Percentiles rank a stretch among this genome's conserved stretches.
These are phyloP conservation scores for Beta vulgaris DNA, from an alignment of 148 eudicot genomes.

Conservation along the genomic window DNA sequence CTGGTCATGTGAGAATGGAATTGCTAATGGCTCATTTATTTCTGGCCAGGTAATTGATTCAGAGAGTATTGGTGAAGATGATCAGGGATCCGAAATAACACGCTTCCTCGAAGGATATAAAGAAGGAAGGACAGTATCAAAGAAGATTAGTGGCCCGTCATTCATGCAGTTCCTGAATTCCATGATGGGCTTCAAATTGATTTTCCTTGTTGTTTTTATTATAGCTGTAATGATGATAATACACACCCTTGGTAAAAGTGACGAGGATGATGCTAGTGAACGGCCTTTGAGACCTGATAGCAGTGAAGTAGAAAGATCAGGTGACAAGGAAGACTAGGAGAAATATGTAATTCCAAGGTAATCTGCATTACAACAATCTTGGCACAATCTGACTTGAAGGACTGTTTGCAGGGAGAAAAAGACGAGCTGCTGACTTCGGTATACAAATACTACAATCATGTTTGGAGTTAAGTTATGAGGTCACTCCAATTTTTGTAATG, in stretches of 20 bases:
- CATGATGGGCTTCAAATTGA: conserved; percentile 43
- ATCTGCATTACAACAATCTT: background rate
- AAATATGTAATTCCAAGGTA: background rate
- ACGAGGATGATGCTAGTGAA: conserved; percentile 36
- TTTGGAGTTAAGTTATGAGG: background rate
- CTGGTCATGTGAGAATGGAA: background rate
- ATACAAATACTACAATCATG: background rate
- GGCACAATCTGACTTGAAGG: background rate
- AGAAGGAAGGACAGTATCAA: conserved; percentile 68
- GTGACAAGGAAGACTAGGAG: conserved; percentile 65
- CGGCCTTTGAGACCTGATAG: conserved; percentile 32
- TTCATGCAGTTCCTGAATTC: conserved; percentile 71
- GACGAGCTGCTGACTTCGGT: background rate
- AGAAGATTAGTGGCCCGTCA: conserved; percentile 60
- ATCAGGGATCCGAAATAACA: conserved; percentile 69
- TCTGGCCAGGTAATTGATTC: conserved; percentile 67
- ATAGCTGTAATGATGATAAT: conserved; percentile 54
- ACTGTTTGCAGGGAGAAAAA: background rate
- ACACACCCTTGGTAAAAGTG: conserved; percentile 45
- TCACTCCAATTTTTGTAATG: background rate
- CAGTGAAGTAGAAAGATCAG: conserved; percentile 34
- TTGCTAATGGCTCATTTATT: background rate
- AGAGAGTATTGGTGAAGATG: conserved; percentile 66
- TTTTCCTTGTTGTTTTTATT: conserved; percentile 51
- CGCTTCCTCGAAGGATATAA: conserved; percentile 73